Evolutionary conservation across 345 rosid genomes (phyloP).

Genomic region (Eucalyptus curtisii): DNA sequence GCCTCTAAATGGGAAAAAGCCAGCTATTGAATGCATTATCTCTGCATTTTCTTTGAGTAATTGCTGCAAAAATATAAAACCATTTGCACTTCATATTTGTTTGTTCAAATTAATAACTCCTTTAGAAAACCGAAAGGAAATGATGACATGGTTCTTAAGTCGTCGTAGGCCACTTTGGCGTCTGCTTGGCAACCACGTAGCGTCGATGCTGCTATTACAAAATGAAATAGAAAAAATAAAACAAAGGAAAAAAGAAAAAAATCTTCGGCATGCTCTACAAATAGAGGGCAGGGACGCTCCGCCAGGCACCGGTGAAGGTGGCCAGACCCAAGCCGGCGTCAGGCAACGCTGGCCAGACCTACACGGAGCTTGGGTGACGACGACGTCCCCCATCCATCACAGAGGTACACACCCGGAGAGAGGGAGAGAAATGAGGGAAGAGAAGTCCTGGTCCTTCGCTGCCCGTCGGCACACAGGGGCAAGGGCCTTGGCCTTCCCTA

Average conservation of each 20-base stretch:
- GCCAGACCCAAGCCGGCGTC: neutral
- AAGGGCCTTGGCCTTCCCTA: neutral
- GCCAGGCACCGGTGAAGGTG: neutral
- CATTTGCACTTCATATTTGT: neutral
- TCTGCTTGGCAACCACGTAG: neutral
- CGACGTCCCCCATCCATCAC: neutral
- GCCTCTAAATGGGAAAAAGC: neutral
- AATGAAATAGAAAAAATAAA: too few species aligned
- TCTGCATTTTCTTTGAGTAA: neutral
- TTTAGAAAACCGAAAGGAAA: too few species aligned
- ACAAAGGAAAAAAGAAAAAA: neutral
- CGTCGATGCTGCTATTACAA: neutral
- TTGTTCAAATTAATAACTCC: too few species aligned
- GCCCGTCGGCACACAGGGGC: rapidly evolving
- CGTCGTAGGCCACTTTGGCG: neutral
- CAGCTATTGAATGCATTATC: neutral
- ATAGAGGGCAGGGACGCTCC: neutral
- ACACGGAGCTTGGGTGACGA: neutral
- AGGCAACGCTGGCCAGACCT: neutral
- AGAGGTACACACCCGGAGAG: neutral
- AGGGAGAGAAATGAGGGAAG: neutral
- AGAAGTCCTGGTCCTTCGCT: neutral
- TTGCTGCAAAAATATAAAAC: neutral
- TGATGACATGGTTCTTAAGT: rapidly evolving
- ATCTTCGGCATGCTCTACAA: neutral